Conservation (phyloP, 2,329 filamentous ascomycete species). For the Talaromyces sp. region DNA sequence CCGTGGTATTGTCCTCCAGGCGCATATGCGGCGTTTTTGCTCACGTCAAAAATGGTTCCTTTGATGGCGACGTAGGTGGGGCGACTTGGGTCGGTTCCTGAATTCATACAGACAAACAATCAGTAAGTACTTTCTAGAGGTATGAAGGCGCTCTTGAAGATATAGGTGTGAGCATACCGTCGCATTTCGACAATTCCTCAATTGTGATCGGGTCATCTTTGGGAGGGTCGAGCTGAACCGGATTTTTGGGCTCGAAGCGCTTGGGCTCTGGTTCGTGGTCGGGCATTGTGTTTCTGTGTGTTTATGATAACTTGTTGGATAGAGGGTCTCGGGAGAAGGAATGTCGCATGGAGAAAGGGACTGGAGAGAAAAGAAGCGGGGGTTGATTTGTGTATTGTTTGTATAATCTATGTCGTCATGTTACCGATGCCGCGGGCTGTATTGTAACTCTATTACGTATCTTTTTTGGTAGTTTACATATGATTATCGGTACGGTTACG, state of each 20-base stretch:
- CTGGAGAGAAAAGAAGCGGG: not conserved
- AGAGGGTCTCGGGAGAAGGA: not conserved
- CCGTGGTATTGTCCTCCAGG: conserved; percentile 81
- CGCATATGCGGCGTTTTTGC: conserved; percentile 80
- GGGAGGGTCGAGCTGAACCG: conserved; percentile 66
- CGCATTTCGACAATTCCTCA: conserved; percentile 74
- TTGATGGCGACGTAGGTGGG: conserved; percentile 65
- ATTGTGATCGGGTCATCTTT: conserved; percentile 82
- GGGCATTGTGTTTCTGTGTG: conserved; percentile 25
- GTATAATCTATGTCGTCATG: not conserved
- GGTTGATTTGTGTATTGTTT: not conserved
- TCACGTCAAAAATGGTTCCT: conserved; percentile 94
- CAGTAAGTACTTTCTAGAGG: not conserved
- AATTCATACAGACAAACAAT: not conserved
- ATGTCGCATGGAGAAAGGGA: not conserved
- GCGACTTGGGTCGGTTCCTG: conserved; percentile 43
- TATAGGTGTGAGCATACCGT: conserved; percentile 59
- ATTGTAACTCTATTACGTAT: not conserved
- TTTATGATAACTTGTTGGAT: not conserved
- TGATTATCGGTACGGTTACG: not conserved
- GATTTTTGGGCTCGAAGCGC: conserved; percentile 41
- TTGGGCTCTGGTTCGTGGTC: conserved; percentile 31
- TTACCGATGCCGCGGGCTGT: not conserved
- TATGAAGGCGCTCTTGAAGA: not conserved
- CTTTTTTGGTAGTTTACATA: not conserved